Base-by-base conservation (phyloP, 768 basidiomycete genomes). In the Auriscalpium orientale region DNA sequence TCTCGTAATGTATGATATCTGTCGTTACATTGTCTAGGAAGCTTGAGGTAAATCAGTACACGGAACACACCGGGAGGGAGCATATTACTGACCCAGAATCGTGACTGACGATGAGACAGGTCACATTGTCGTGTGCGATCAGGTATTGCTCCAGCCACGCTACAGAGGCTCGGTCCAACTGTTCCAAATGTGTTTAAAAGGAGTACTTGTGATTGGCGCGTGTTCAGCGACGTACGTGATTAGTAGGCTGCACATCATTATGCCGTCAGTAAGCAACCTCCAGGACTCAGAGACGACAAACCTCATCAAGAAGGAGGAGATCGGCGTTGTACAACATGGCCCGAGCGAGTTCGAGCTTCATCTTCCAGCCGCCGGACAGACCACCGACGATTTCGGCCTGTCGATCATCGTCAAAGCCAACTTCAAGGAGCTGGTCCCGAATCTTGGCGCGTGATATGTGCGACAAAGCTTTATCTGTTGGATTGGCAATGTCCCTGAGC, bases 301-400 rank as follows among this genome's bases (percentile, higher is more conserved):
- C 87, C 80, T 94, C 93, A 65, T 95, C 89, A n/a, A 91, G 80
- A 49, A 91, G 74, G 12, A 91, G 76, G 37, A 91, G 75, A 71
- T 91, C 89, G 11, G 90, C 95, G 64, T 95, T 93, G 75, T 95
- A 95, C 51, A 98, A 75, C 93, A 98, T 98, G 12, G 95, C 95
- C 62, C 95, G 78, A 8, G 92, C 93, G 43, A 98, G 80, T 69
- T 98, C 95, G 53, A 98, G 81, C 72, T 97, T 97, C 95, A 98
- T 98, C 76, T 98, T 98, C 95, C 95, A 98, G 45, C 95, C 95
- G 65, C 95, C 95, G 13, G 94, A 97, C 58, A 98, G 76, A 44
- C 90, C 87, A 49, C 89, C 92, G 58, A 98, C 94, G 51, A 81
- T 74, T 64, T 95, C 90, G 43, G 80, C 73, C 73, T 98, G 95